A percentile compares a stretch with the other conserved stretches of the same genome.
Evolutionary conservation across 2,329 filamentous ascomycete genomes (phyloP).

Genomic region (Aspergillus sojae): DNA sequence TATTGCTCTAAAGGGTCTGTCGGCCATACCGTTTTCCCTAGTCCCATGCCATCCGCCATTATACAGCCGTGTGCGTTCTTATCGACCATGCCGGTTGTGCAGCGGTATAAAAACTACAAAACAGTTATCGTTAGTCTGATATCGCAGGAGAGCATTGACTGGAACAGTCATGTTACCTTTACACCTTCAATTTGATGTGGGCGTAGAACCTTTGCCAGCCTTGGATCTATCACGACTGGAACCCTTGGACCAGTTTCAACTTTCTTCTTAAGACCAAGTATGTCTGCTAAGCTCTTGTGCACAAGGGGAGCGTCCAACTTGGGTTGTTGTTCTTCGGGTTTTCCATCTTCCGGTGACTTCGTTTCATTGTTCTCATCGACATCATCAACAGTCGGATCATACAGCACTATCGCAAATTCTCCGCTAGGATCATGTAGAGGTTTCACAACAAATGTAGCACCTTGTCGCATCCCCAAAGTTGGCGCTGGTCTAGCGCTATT

Average conservation of each 20-base stretch:
- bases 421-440: constrained; percentile 91
- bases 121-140: constrained; percentile 4
- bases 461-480: constrained; percentile 80
- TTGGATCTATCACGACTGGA: constrained; percentile 95
- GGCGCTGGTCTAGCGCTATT: constrained; percentile 81
- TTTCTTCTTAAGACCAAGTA: constrained; percentile 89
- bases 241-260: constrained; percentile 83
- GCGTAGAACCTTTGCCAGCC: constrained; percentile 82
- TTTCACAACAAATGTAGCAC: constrained; percentile 82
- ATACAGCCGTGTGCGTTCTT: constrained; percentile 94
- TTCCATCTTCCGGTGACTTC: constrained; percentile 51
- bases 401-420: constrained; percentile 94
- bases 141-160: background rate
- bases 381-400: constrained; percentile 92
- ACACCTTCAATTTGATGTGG: constrained; percentile 98
- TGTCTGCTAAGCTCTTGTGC: constrained; percentile 94
- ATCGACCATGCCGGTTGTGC: constrained; percentile 93
- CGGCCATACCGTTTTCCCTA: constrained; percentile 75
- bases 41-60: constrained; percentile 99
- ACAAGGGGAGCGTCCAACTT: constrained; percentile 77
- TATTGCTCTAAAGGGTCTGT: background rate
- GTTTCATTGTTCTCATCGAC: constrained; percentile 74
- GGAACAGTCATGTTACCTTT: constrained; percentile 53
- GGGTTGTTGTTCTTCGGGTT: constrained; percentile 51
- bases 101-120: constrained; percentile 79